Base-by-base conservation (phyloP, 129 eudicot genomes). In the Centrapalus pauciflorus region DNA sequence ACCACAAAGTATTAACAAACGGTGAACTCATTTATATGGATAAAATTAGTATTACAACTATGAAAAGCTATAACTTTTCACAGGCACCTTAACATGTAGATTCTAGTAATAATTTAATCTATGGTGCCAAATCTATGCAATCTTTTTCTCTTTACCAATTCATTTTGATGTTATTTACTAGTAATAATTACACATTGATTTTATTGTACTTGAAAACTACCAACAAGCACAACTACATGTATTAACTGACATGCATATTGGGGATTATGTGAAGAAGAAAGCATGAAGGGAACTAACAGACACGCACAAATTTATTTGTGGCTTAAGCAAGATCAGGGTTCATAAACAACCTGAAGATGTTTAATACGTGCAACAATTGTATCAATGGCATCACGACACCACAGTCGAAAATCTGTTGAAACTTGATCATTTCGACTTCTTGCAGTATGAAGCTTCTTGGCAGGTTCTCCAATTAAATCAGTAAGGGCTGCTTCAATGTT, bases 371-470 rank as follows among this genome's bases (percentile, higher is more conserved):
- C 17, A 70, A 80, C 38, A 37, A 82, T 85, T 0, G 67, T 66
- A 70, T 85, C 94, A 61, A 87, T 79, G 52, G 96, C 90, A 83
- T 91, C 97, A 10, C 97, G 85, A 75, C 90, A 91, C 97, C 97
- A 91, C 48, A 91, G 74, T 19, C 96, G 96, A 69, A 91, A 85
- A 64, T 91, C 96, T 23, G 97, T 91, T 49, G 82, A 79, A 48
- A 91, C 97, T 85, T 91, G 97, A 87, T 91, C 97, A 59, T 91
- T 91, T 72, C 96, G 81, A 79, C 96, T 91, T 60, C 97, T 79
- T 7, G 97, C 97, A 16, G 96, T 91, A 70, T 91, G 97, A 48
- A 91, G 97, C 85, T 90, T 90, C 80, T 91, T 91, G 0, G 97
- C 96, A 64, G 97, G 90, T 70, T 91, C 96, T 20, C 96, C 97